Evolutionary conservation across 768 basidiomycete species (phyloP), one percentile per base, ranked within the genome.

Genomic region (Kwoniella bestiolae): DNA sequence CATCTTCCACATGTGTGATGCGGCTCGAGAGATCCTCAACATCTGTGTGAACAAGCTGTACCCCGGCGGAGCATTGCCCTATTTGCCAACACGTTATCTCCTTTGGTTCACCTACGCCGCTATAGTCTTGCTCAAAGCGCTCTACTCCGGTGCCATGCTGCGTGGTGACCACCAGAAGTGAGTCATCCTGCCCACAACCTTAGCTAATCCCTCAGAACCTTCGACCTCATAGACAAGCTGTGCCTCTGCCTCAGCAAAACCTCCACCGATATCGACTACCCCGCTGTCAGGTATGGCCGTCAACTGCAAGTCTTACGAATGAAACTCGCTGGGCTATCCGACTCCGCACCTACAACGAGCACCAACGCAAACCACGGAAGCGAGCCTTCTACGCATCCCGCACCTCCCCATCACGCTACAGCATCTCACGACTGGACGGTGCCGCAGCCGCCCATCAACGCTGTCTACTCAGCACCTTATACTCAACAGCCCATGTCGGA

Each of bases 141-240:
- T 80, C 1, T 80, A 80, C 41, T 80, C 79, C 21, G 79, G 79
- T 8, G 79, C 79, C 2, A 78, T 80, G 75, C 62, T 78, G 1
- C 65, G 76, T n/a, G 74, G 70, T 1, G 79, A 80, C 60, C 76
- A 75, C 56, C 65, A 71, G 3, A 60, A 51, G 76, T 77, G 58
- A 67, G 76, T 60, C n/a, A 52, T 31, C 47, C 47, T 9, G 7
- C 8, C 16, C n/a, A 35, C 6, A 14, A 16, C 12, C 51, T 28
- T 31, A 31, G 38, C 56, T 28, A 47, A 41, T 12, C n/a, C 23
- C 0, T 8, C 53, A 75, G 76, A 29, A 75, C 77, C 2, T 60
- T 78, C 31, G 61, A 67, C 16, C 65, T 78, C 29, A 69, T 80
- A 26, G 79, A 78, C 35, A 63, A 68, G 6, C 65, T 77, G 2